phyloP scores from a whole-genome alignment of 2,329 filamentous ascomycete species.

The Fusarium graminum region DNA sequence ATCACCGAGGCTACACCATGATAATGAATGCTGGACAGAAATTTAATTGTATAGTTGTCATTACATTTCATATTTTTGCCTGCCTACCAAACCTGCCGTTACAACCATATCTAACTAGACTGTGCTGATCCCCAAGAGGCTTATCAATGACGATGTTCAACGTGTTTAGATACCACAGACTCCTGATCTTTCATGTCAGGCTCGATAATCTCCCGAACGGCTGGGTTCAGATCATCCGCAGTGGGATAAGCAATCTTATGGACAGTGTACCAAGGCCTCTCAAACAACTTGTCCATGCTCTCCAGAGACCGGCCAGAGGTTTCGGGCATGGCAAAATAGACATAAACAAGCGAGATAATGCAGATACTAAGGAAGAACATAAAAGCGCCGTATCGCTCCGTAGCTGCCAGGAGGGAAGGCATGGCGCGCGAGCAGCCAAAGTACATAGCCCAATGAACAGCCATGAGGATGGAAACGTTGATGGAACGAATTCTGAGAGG shows the following conservation, averaged over 20 bases:
- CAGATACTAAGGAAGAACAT: slow-evolving; percentile 51
- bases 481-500: slow-evolving; percentile 58
- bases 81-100: no score
- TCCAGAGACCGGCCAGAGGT: slow-evolving; percentile 50
- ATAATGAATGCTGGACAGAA: no score
- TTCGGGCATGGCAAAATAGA: slow-evolving; percentile 53
- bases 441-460: slow-evolving; percentile 57
- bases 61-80: no score
- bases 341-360: slow-evolving; percentile 48
- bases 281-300: slow-evolving; percentile 50
- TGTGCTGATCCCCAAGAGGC: rapidly evolving
- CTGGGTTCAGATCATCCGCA: slow-evolving; percentile 41
- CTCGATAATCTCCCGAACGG: slow-evolving; percentile 17
- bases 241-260: slow-evolving; percentile 50
- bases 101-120: no score
- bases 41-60: no score
- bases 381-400: slow-evolving; percentile 51
- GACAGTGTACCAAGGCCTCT: slow-evolving; percentile 50
- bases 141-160: background rate
- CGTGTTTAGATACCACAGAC: slow-evolving; percentile 21
- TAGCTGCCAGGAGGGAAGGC: slow-evolving; percentile 52
- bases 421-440: slow-evolving; percentile 53
- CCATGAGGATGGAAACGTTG: slow-evolving; percentile 58
- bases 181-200: slow-evolving; percentile 28
- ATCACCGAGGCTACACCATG: no score